Percentiles rank a stretch among this genome's conserved stretches.
These are phyloP conservation scores for Penicillium fimorum DNA, from an alignment of 495 filamentous ascomycete species.

Conservation along the genomic window DNA sequence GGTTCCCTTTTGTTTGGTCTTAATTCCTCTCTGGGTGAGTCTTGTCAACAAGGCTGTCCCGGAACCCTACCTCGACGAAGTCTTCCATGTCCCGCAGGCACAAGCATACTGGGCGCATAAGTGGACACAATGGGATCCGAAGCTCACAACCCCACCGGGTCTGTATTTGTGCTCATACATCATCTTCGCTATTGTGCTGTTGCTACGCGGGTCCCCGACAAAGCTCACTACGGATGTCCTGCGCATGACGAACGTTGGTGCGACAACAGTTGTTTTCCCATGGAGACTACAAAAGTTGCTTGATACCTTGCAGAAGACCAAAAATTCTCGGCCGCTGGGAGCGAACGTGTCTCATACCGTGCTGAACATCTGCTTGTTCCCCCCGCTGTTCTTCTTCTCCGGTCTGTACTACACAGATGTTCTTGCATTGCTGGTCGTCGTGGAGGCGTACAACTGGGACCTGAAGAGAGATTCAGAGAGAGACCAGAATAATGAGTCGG, in stretches of 20 bases:
- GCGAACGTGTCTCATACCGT: conserved; percentile 58
- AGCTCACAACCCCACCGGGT: conserved; percentile 94
- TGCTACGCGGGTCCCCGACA: conserved; percentile 40
- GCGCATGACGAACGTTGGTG: conserved; percentile 41
- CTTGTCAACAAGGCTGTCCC: conserved; percentile 52
- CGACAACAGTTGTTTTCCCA: conserved; percentile 38
- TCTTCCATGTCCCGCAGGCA: conserved; percentile 92
- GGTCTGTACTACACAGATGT: conserved; percentile 94
- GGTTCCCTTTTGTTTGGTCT: conserved; percentile 42
- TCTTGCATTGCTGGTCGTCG: conserved; percentile 55
- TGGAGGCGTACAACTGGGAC: conserved; percentile 65
- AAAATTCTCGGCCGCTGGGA: conserved; percentile 38
- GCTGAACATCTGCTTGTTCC: conserved; percentile 82
- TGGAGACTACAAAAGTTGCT: conserved; percentile 43
- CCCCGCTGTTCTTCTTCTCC: conserved; percentile 92
- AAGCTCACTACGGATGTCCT: conserved; percentile 39
- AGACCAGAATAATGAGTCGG: conserved; percentile 2
- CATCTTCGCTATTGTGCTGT: conserved; percentile 33
- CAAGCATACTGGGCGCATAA: conserved; percentile 77
- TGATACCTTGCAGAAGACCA: conserved; percentile 37
- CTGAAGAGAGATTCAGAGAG: conserved; percentile 34
- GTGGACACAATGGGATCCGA: conserved; percentile 84
- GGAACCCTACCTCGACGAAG: conserved; percentile 89
- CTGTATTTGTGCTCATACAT: conserved; percentile 63
- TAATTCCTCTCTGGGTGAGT: conserved; percentile 41